phyloP scores from a whole-genome alignment of 805 yeast species.

The Candida manassasensis region DNA sequence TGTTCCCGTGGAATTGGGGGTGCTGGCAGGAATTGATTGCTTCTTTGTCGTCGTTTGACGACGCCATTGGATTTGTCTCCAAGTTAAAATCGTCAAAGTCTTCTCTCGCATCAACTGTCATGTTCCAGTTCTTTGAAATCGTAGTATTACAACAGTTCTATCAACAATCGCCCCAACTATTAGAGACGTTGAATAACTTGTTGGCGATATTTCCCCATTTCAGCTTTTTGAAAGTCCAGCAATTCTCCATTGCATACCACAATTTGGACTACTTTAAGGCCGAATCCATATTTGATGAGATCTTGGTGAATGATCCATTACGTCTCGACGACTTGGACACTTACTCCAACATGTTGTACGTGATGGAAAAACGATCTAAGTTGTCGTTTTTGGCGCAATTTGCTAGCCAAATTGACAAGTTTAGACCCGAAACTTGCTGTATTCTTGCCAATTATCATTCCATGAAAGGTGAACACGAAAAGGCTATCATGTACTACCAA shows the following conservation, averaged over 20 bases:
- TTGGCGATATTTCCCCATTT: conserved; percentile 63
- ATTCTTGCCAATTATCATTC: conserved; percentile 92
- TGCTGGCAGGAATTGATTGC: conserved; percentile 80
- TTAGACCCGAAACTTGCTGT: conserved; percentile 92
- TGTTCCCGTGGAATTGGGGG: conserved; percentile 88
- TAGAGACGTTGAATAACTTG: conserved; percentile 47
- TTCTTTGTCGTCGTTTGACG: conserved; percentile 58
- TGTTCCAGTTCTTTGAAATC: conserved; percentile 56
- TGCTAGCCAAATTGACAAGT: conserved; percentile 75
- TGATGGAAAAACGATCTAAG: conserved; percentile 84
- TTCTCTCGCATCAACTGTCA: conserved; percentile 24
- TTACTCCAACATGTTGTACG: conserved; percentile 91
- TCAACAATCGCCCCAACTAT: conserved; percentile 54
- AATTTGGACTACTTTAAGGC: conserved; percentile 81
- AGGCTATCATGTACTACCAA: conserved; percentile 87
- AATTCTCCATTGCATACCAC: conserved; percentile 77
- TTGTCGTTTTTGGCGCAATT: conserved; percentile 82
- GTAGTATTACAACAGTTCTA: conserved; percentile 73
- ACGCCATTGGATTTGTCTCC: conserved; percentile 42
- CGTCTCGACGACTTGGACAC: conserved; percentile 88
- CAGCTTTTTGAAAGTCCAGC: conserved; percentile 70
- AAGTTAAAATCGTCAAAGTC: conserved; percentile 33
- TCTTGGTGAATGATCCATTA: conserved; percentile 71
- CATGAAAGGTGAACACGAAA: conserved; percentile 87
- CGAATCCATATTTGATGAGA: conserved; percentile 71